Evolutionary conservation across 2,329 filamentous ascomycete genomes (phyloP), one percentile per base, ranked within the genome.

Genomic region (Remersonia thermophila): DNA sequence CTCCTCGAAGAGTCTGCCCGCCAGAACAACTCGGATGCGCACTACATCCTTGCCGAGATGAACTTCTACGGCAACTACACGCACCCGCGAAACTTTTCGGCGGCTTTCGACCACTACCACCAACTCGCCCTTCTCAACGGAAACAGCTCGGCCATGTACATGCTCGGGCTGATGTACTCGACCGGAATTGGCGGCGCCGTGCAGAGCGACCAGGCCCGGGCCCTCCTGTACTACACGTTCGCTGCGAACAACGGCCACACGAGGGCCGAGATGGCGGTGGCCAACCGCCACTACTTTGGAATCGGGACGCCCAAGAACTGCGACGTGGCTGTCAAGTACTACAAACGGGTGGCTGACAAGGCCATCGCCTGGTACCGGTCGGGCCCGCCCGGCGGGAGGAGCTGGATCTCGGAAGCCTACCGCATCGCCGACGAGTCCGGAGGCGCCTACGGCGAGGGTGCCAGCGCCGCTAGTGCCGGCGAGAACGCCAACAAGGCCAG

Each of bases 1-100:
- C 57, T 72, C 15, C 63, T 77, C 14, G 61, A 73, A 42, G 58
- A 67, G 38, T 67, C 71, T 1, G 66, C 69, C 11, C 56, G 58
- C 12, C 59, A 66, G 42, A 72, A 73, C 45, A 76, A 85, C 53
- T 71, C 83, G 2, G 87, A 98, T 56, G 91, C 91, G 4, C 73
- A 96, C 31, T 94, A 81, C 53, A 66, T 93, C 12, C 69, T 98
- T 16, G 91, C 84, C 13, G 84, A 98, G 55, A 80, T 98, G 70
- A 94, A 93, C 63, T 96, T 96, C 59, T 86, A 91, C 51, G 91
- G 91, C 55, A 95, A 96, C 59, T 93, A 80, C 59, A 82, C 83
- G 15, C 73, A 95, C 51, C 87, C 89, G 2, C 72, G 80, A 45
- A 77, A 95, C 54, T 85, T 94, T 48, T 66, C 72, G 23, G 68